Conservation (phyloP, 805 yeast genomes). For the Teunomyces stri region DNA sequence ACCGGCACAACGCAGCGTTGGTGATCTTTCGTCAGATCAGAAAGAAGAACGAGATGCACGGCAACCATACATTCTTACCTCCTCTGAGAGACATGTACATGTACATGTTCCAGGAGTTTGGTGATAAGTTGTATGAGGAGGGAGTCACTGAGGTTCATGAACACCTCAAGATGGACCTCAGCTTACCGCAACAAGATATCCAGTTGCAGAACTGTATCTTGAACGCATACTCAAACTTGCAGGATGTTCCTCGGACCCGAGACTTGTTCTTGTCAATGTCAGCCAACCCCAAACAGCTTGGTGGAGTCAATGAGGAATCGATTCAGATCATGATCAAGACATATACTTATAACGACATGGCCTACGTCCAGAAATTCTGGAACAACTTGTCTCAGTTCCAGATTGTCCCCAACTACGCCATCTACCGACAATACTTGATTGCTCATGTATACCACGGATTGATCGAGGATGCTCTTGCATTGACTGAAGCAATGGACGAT, state of each 20-base stretch:
- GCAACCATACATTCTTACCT: constrained; percentile 23
- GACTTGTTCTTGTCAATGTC: constrained; percentile 60
- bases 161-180: constrained; percentile 58
- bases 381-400: constrained; percentile 52
- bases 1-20: constrained; percentile 61
- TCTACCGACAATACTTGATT: constrained; percentile 59
- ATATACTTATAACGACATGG: constrained; percentile 51
- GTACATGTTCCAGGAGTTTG: constrained; percentile 60
- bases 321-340: constrained; percentile 66
- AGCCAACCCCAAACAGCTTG: constrained; percentile 44
- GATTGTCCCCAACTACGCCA: constrained; percentile 49
- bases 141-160: constrained; percentile 67
- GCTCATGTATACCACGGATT: constrained; percentile 70
- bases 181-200: constrained; percentile 51
- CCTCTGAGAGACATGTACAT: constrained; percentile 53
- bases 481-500: constrained; percentile 47
- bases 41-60: constrained; percentile 51
- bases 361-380: constrained; percentile 63
- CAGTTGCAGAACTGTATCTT: constrained; percentile 59
- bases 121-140: constrained; percentile 54
- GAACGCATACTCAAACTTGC: constrained; percentile 60
- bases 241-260: constrained; percentile 53
- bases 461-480: constrained; percentile 52
- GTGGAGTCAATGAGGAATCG: constrained; percentile 61
- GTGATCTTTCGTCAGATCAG: constrained; percentile 60